Percentiles rank a stretch among this genome's conserved stretches.
Conservation (phyloP, 1,139 yeast species). For the Citeromyces hawaiiensis region DNA sequence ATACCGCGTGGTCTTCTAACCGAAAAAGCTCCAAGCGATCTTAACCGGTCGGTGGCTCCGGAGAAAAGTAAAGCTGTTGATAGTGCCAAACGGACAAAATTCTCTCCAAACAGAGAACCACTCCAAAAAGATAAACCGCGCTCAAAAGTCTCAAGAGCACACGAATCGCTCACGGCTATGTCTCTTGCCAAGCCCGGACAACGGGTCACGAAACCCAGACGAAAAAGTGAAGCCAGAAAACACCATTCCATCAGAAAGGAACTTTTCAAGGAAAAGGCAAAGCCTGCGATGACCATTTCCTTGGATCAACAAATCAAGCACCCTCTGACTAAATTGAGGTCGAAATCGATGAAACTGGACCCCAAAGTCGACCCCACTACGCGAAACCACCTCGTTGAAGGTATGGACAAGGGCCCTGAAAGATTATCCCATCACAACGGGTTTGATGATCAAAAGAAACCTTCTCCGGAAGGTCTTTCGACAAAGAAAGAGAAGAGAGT, state of each 20-base stretch:
- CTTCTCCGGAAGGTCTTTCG: background rate
- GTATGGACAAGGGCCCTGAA: background rate
- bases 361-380: background rate
- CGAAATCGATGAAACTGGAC: conserved; percentile 5
- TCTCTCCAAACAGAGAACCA: background rate
- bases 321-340: conserved; percentile 6
- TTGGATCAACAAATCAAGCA: conserved; percentile 6
- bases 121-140: background rate
- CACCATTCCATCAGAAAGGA: background rate
- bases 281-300: conserved; percentile 3
- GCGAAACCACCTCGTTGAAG: background rate
- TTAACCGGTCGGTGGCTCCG: background rate
- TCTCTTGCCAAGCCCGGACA: conserved; percentile 1
- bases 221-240: background rate
- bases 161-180: background rate
- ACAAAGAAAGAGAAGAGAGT: background rate
- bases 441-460: background rate
- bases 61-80: background rate
- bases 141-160: background rate
- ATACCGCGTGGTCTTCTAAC: background rate
- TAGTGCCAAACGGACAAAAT: background rate
- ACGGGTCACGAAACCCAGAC: background rate
- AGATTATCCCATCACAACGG: background rate
- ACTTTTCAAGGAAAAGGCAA: background rate
- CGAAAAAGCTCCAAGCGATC: background rate